phyloP scores from a whole-genome alignment of 1,139 yeast genomes.

The Blastobotrys buckinghamii region DNA sequence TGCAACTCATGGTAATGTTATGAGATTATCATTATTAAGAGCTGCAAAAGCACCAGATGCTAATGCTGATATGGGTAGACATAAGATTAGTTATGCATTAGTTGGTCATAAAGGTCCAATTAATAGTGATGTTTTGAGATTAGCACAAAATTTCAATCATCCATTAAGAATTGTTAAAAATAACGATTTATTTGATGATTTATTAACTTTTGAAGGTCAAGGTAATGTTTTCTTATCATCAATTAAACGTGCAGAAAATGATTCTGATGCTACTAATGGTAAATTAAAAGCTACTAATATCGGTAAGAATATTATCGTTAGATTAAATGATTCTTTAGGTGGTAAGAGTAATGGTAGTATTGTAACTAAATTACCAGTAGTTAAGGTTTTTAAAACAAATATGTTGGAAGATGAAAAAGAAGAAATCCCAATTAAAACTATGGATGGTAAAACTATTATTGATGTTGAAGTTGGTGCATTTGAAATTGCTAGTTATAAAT shows the following conservation, averaged over 20 bases:
- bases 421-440: constrained; percentile 29
- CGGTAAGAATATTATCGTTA: constrained; percentile 43
- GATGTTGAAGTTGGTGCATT: constrained; percentile 56
- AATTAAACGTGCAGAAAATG: constrained; percentile 84
- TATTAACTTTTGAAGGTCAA: constrained; percentile 41
- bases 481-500: constrained; percentile 55
- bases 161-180: constrained; percentile 41
- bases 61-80: constrained; percentile 88
- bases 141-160: constrained; percentile 78
- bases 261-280: constrained; percentile 41
- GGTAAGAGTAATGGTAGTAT: constrained; percentile 57
- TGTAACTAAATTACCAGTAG: constrained; percentile 33
- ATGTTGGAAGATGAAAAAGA: constrained; percentile 62
- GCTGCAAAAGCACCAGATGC: constrained; percentile 91
- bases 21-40: constrained; percentile 75
- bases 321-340: constrained; percentile 83
- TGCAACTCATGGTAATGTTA: constrained; percentile 82
- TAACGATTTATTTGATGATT: constrained; percentile 16
- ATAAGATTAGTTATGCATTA: constrained; percentile 74
- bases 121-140: constrained; percentile 56
- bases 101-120: constrained; percentile 73
- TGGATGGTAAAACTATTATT: constrained; percentile 33
- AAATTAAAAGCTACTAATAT: constrained; percentile 39
- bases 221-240: constrained; percentile 63
- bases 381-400: constrained; percentile 52